These are phyloP conservation scores for Phellopilus nigrolimitatus DNA, from an alignment of 1,284 basidiomycete genomes.

Conservation along the genomic window DNA sequence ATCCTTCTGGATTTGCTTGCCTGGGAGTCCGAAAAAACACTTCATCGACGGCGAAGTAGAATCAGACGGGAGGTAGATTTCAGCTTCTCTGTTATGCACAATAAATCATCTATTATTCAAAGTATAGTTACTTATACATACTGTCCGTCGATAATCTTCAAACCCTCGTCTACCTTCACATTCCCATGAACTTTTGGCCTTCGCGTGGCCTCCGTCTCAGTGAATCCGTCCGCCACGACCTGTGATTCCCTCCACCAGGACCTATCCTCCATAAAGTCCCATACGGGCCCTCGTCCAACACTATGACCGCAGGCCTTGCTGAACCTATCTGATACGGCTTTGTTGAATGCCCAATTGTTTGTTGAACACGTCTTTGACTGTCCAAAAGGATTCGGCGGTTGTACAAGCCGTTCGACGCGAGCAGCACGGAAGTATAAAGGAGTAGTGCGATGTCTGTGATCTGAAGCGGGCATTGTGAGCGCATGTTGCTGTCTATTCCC, in stretches of 20 bases:
- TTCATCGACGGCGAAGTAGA: constrained; percentile 38
- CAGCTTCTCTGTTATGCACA: constrained; percentile 41
- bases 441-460: constrained; percentile 63
- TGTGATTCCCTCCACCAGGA: constrained; percentile 69
- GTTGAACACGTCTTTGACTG: constrained; percentile 25
- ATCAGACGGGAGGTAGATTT: constrained; percentile 53
- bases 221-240: constrained; percentile 17
- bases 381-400: constrained; percentile 45
- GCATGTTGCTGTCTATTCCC: constrained; percentile 45
- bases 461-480: constrained; percentile 52
- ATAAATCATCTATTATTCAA: neutral
- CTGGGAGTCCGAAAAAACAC: constrained; percentile 61
- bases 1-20: constrained; percentile 43
- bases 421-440: constrained; percentile 48
- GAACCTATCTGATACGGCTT: constrained; percentile 41
- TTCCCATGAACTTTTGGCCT: constrained; percentile 54
- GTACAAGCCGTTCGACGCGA: constrained; percentile 51
- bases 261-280: constrained; percentile 69
- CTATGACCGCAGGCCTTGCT: constrained; percentile 66
- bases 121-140: constrained; percentile 32
- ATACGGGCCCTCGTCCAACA: constrained; percentile 65
- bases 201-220: constrained; percentile 26
- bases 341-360: constrained; percentile 43
- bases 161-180: constrained; percentile 39
- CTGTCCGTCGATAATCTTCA: constrained; percentile 43